Percentiles rank a stretch among this genome's conserved stretches.
Conservation (phyloP, 768 basidiomycete genomes). For the Filobasidium wieringae region DNA sequence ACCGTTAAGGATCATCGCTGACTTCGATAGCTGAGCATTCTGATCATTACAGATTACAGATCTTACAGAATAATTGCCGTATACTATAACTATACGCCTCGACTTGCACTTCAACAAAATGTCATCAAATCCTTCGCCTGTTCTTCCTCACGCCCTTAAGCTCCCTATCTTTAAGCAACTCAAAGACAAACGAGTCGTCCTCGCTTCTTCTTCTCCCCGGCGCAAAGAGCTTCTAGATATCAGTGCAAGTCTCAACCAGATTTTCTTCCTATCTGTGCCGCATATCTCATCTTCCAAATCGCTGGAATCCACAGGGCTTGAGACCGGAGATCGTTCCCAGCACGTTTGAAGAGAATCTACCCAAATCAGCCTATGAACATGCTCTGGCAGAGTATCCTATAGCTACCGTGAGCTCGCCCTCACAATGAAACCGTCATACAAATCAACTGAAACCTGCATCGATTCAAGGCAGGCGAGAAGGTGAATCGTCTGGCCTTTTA, state of each 20-base stretch:
- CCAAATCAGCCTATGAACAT: conserved; percentile 51
- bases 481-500: too few relatives aligned
- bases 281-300: background rate
- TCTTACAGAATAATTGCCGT: background rate
- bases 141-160: conserved; percentile 30
- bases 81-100: background rate
- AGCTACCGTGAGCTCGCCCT: conserved; percentile 50
- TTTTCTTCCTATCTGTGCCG: background rate
- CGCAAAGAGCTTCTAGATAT: conserved; percentile 68
- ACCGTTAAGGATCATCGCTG: too few relatives aligned
- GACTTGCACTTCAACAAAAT: background rate
- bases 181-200: conserved; percentile 60
- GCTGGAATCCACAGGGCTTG: conserved; percentile 45
- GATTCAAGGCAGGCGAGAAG: conserved; percentile 45
- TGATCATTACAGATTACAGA: too few relatives aligned
- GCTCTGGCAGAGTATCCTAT: conserved; percentile 64
- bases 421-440: background rate
- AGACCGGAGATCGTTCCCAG: conserved; percentile 62
- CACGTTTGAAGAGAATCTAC: conserved; percentile 67
- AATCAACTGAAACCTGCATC: background rate
- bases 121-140: conserved; percentile 20
- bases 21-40: too few relatives aligned
- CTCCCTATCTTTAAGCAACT: conserved; percentile 49
- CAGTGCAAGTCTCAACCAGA: conserved; percentile 49
- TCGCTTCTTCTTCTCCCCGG: conserved; percentile 78